Base-by-base conservation (phyloP, 2,329 filamentous ascomycete genomes). In the Trichoderma afroharzianum region DNA sequence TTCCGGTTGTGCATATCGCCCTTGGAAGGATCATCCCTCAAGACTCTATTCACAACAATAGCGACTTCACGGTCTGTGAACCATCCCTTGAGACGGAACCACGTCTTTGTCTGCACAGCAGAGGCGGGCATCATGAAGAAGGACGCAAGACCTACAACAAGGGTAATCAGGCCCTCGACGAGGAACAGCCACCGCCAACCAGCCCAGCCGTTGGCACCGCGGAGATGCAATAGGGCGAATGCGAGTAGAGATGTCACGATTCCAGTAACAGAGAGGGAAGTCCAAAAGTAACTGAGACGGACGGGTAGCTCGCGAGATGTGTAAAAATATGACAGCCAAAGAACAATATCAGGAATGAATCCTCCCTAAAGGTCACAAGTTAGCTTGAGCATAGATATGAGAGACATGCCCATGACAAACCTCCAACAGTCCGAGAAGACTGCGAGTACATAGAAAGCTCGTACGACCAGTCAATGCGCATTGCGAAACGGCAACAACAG, bases 361-460 rank as follows among this genome's bases (percentile, higher is more conserved):
- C 64, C 64, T 33, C 64, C 64, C 64, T 68, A n/a, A 1, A 15
- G 11, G 15, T 66, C 6, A n/a, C n/a, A 7, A 18, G 64, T 59
- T 28, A 68, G 26, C 36, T 24, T 50, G 4, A 47, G 64, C 2
- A n/a, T 32, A 21, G 18, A 47, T 33, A 3, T 4, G 5, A 3
- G 1, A 59, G 4, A 33, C 0, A 14, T 15, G 14, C 9, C 0
- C 2, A 12, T 12, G 28, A 32, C 64, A 15, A 50, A 68, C 64
- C 14, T 68, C 64, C 14, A 68, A 59, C 6, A 68, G 36, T 1
- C 64, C 64, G 11, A 68, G 28, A 18, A 68, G 64, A 33, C 55
- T 68, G 18, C 64, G 55, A 15, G 64, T 68, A 50, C 64, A 68
- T 24, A 68, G 64, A 15, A 68, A 68, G n/a, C 64, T 68, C 58